phyloP scores from a whole-genome alignment of 495 filamentous ascomycete genomes.

The Gamarada debralockiae region DNA sequence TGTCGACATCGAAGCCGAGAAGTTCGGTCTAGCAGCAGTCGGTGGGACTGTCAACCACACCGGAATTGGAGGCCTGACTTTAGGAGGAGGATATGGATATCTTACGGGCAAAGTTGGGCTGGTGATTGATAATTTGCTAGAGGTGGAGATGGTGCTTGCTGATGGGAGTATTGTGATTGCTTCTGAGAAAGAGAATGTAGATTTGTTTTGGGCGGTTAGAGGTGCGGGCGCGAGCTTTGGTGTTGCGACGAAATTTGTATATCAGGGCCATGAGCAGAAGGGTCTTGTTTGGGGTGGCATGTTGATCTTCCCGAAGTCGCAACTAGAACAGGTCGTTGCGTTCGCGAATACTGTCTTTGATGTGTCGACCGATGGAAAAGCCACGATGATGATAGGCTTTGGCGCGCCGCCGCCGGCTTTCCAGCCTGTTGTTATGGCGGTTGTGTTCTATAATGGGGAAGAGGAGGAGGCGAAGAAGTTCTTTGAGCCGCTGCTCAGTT shows the following conservation, averaged over 20 bases:
- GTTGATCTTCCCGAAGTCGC: conserved; percentile 36
- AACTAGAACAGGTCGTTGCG: conserved; percentile 36
- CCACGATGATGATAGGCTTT: background rate
- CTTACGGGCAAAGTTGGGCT: conserved; percentile 61
- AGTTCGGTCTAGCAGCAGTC: conserved; percentile 49
- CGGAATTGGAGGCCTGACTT: conserved; percentile 61
- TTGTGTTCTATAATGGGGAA: conserved; percentile 48
- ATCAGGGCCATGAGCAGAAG: conserved; percentile 31
- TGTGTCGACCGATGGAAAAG: background rate
- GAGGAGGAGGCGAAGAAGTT: conserved; percentile 35
- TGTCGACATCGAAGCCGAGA: conserved; percentile 46
- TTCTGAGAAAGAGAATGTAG: conserved; percentile 4
- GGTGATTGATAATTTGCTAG: conserved; percentile 60
- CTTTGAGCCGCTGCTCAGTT: conserved; percentile 34
- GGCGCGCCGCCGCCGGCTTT: background rate
- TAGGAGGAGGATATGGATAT: conserved; percentile 64
- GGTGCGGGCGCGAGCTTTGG: conserved; percentile 61
- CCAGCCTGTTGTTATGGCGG: conserved; percentile 7
- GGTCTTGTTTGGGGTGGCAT: conserved; percentile 44
- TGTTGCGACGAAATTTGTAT: conserved; percentile 58
- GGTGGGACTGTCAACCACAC: conserved; percentile 59
- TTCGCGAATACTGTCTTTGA: conserved; percentile 34
- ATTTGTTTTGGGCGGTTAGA: conserved; percentile 42
- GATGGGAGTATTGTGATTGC: conserved; percentile 14
- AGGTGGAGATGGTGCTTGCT: conserved; percentile 53